Percentiles rank a stretch among this genome's conserved stretches.
These are phyloP conservation scores for Pseudogymnoascus sp. DNA, from an alignment of 2,329 filamentous ascomycete species.

Conservation along the genomic window DNA sequence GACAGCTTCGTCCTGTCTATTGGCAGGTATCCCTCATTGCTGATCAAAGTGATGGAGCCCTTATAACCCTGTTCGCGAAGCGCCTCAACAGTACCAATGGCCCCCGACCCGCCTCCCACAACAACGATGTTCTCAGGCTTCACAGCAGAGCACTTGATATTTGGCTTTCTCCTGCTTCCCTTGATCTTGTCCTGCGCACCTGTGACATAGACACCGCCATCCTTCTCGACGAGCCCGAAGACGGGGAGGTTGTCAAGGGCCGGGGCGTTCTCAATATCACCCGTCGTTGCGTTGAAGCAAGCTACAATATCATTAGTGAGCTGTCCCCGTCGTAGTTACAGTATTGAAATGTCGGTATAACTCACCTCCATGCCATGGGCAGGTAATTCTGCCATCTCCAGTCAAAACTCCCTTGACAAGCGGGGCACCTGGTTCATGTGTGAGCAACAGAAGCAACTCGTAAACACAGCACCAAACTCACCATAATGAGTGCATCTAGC, in stretches of 20 bases:
- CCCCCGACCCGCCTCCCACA: constrained; percentile 80
- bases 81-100: constrained; percentile 73
- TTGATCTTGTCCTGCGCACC: constrained; percentile 76
- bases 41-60: constrained; percentile 75
- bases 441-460: not conserved
- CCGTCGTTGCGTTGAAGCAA: constrained; percentile 84
- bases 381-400: constrained; percentile 75
- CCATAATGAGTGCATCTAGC: constrained; percentile 84
- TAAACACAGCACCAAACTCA: not conserved
- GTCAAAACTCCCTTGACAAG: constrained; percentile 80
- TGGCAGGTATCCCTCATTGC: constrained; percentile 75
- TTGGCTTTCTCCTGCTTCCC: constrained; percentile 64
- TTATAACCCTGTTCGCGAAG: constrained; percentile 75
- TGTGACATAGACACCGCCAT: constrained; percentile 77
- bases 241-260: constrained; percentile 79
- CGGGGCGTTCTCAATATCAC: constrained; percentile 92
- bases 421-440: constrained; percentile 54
- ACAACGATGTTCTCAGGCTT: constrained; percentile 66
- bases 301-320: constrained; percentile 44
- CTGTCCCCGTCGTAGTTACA: constrained; percentile 13
- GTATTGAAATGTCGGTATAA: not conserved
- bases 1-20: constrained; percentile 95
- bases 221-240: constrained; percentile 74
- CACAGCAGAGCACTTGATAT: constrained; percentile 58
- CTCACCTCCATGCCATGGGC: constrained; percentile 91